These are phyloP conservation scores for Neurospora sublineolata DNA, from an alignment of 495 filamentous ascomycete species.

Conservation along the genomic window DNA sequence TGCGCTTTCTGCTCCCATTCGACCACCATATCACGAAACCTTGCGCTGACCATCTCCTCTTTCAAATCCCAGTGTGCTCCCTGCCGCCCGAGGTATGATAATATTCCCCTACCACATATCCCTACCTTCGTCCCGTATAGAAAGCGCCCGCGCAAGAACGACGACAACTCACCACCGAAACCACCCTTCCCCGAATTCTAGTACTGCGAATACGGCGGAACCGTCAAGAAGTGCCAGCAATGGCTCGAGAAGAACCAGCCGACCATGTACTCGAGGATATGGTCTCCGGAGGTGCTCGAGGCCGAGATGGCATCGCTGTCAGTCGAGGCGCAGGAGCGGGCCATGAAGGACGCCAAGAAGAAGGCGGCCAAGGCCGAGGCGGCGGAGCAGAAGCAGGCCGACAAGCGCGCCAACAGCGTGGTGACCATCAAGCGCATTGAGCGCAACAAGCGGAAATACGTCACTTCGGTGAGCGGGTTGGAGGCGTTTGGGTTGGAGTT, in stretches of 20 bases:
- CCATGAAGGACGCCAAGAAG: slow-evolving; percentile 86
- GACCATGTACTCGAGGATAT: slow-evolving; percentile 61
- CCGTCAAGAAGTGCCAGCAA: slow-evolving; percentile 94
- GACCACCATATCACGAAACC: slow-evolving; percentile 5
- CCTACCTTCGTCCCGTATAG: too few species aligned
- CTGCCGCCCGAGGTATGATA: slow-evolving; percentile 80
- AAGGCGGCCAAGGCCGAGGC: slow-evolving; percentile 79
- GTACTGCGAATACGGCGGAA: slow-evolving; percentile 98
- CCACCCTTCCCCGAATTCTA: slow-evolving; percentile 22
- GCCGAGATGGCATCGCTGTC: slow-evolving; percentile 76
- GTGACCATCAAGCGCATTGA: slow-evolving; percentile 92
- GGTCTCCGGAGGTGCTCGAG: slow-evolving; percentile 75
- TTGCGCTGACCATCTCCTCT: not conserved
- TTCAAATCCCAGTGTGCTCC: slow-evolving; percentile 59
- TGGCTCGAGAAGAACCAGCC: slow-evolving; percentile 75
- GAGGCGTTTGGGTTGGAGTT: slow-evolving; percentile 84
- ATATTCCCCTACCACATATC: slow-evolving; percentile 1
- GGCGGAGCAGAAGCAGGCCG: slow-evolving; percentile 65
- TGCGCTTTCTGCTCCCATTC: slow-evolving; percentile 16
- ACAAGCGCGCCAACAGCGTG: slow-evolving; percentile 65
- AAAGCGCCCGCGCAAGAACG: not conserved
- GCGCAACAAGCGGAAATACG: slow-evolving; percentile 92
- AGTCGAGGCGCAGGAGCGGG: slow-evolving; percentile 79
- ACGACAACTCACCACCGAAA: not conserved
- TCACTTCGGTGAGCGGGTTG: slow-evolving; percentile 79